Evolutionary conservation across 2,329 filamentous ascomycete genomes (phyloP), one percentile per base, ranked within the genome.

Genomic region (Curvularia sp.): DNA sequence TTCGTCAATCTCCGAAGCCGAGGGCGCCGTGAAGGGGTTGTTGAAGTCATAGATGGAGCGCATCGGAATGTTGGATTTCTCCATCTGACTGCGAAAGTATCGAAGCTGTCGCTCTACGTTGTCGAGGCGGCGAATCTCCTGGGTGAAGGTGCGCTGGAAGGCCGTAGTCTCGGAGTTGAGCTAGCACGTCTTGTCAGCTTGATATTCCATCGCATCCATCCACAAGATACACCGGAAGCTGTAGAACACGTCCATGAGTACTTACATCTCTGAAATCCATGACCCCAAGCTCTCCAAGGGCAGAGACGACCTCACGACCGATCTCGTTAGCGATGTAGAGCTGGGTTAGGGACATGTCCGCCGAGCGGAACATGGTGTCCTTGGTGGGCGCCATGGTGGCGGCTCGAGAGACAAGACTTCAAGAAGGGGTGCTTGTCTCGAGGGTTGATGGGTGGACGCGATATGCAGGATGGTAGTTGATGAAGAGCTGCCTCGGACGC

Each of bases 271-370:
- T 87, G 77, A 99, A 99, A 80, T 98, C 93, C 78, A 98, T 93
- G 73, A 95, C 86, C 57, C 95, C 95, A 74, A 99, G 87, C 85
- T 99, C 95, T 76, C 95, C 95, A 66, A 99, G 84, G 55, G 94
- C 94, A 76, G 93, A 97, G 64, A 98, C 93, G 72, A 97, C 94
- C 83, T 99, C 96, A 76, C 95, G 89, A 71, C 95, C 94, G 71
- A 99, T 98, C 84, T 99, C 95, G 78, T 97, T 98, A 75, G 95
- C 92, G 74, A 99, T 96, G 82, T 98, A 99, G 75, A 99, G 90
- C 88, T 99, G 95, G 75, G 96, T 96, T 89, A 99, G 90, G 86
- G 93, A 97, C 95, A 99, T 99, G 81, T 97, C 92, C 91, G 93
- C 92, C 78, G 95, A 99, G 86, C 96, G 94, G 89, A 99, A 98